Conservation (phyloP, 2,329 filamentous ascomycete genomes). For the Paraphoma chrysanthemicola region DNA sequence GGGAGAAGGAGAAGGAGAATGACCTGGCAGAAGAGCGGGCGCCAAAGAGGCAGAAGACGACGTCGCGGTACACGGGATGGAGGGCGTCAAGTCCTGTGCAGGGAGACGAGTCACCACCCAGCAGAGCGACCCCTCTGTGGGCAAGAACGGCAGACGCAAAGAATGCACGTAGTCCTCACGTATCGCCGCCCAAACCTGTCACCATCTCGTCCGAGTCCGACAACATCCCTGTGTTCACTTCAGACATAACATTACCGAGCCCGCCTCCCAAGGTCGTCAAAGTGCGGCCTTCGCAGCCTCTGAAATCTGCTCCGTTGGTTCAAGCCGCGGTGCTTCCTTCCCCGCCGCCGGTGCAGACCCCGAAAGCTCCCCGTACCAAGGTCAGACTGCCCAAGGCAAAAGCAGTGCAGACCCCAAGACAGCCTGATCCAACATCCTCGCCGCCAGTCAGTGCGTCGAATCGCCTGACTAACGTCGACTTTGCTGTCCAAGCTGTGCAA, state of each 20-base stretch:
- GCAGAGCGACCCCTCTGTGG: slow-evolving; percentile 24
- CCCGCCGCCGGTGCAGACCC: slow-evolving; percentile 15
- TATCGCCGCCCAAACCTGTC: slow-evolving; percentile 41
- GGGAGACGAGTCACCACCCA: slow-evolving; percentile 13
- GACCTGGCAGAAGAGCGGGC: slow-evolving; percentile 42
- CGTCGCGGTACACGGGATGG: slow-evolving; percentile 11
- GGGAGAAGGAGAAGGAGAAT: slow-evolving; percentile 37
- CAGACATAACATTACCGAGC: slow-evolving; percentile 32
- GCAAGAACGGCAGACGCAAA: slow-evolving; percentile 33
- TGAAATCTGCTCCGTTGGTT: slow-evolving; percentile 7
- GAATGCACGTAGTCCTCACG: slow-evolving; percentile 19
- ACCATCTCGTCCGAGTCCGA: slow-evolving; percentile 46
- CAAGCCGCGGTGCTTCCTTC: slow-evolving; percentile 5
- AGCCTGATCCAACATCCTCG: slow-evolving; percentile 37
- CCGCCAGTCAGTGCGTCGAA: slow-evolving; percentile 48
- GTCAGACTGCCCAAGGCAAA: slow-evolving; percentile 32
- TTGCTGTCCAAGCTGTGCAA: slow-evolving; percentile 23
- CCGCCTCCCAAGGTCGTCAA: slow-evolving; percentile 18
- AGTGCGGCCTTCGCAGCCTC: background rate
- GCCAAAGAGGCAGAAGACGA: slow-evolving; percentile 49
- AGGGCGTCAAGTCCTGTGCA: slow-evolving; percentile 22
- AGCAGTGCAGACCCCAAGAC: slow-evolving; percentile 30
- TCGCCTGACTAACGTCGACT: slow-evolving; percentile 44
- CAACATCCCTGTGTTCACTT: slow-evolving; percentile 18
- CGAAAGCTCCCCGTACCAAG: slow-evolving; percentile 32